Evolutionary conservation across 176 grass and related monocot species (phyloP).

Genomic region (Eragrostis curvula): DNA sequence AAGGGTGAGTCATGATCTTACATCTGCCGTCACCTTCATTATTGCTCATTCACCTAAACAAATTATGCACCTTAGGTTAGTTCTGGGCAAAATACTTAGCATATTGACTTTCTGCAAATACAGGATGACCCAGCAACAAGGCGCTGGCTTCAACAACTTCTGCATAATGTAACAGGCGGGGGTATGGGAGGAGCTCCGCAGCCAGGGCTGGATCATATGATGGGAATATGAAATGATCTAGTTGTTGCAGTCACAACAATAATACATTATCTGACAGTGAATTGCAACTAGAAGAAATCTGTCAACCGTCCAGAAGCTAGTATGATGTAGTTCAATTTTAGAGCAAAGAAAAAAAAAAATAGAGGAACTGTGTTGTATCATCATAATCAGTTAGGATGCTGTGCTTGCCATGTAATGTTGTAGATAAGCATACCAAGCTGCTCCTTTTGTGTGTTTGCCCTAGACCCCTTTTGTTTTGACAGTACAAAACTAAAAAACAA

Average conservation of each 20-base stretch:
- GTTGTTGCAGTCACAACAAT: conserved; percentile 37
- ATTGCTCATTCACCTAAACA: background rate
- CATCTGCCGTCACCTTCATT: background rate
- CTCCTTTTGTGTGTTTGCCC: conserved; percentile 11
- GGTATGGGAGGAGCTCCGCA: conserved; percentile 70
- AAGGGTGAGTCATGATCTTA: conserved; percentile 54
- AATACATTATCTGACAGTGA: conserved; percentile 30
- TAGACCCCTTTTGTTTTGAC: conserved; percentile 31
- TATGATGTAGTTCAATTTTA: conserved; percentile 28
- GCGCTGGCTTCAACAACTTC: conserved; percentile 84
- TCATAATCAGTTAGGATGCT: conserved; percentile 13
- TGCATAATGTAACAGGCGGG: conserved; percentile 68
- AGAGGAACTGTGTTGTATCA: conserved; percentile 12
- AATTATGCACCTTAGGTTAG: background rate
- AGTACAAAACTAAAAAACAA: background rate
- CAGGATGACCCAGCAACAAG: conserved; percentile 92
- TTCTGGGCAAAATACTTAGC: background rate
- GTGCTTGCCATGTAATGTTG: conserved; percentile 32
- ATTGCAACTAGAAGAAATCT: conserved; percentile 36
- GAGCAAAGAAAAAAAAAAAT: background rate
- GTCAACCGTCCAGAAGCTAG: conserved; percentile 32
- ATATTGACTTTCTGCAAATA: background rate
- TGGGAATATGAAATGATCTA: conserved; percentile 58
- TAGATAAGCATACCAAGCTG: conserved; percentile 12
- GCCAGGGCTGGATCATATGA: conserved; percentile 80